Base-by-base conservation (phyloP, 768 basidiomycete species). In the Panellus pusillus region DNA sequence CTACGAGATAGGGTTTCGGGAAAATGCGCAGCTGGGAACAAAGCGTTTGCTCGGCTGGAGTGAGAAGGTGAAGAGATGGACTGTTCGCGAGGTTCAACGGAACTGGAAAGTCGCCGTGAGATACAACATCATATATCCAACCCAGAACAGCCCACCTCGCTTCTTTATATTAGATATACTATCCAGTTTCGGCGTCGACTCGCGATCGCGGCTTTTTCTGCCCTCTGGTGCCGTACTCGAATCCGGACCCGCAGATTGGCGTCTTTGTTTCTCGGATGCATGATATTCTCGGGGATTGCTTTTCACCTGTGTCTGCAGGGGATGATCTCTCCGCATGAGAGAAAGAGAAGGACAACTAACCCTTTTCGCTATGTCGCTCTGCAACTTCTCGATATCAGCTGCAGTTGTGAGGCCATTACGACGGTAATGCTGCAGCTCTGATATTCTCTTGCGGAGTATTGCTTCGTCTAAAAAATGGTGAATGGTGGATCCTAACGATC, bases 1-100 rank as follows among this genome's bases (percentile, higher is more conserved):
- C 91, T 55, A 90, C 84, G 47, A 99, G 84, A 68, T 97, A 99
- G 1, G 97, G 93, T 65, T 93, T 92, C 0, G 97, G 96, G 17
- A 97, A 79, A 53, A 99, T 93, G 6, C 94, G 88, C 28, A 98
- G 79, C 50, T 83, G 79, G 2, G 93, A 90, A 67, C 97, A 98
- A 18, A 98, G 83, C 0, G 79, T 75, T 68, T 94, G 92, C 71
- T 99, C 96, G 27, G 84, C 86, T 11, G 85, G 79, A 1, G 92
- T 90, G 61, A 99, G 88, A 9, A 99, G 80, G 65, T 98, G 91
- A 6, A 98, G 74, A 0, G 89, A 91, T 0, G 90, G 87, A 59
- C 91, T 88, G 66, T 94, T 93, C 31, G 94, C 87, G 53, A 98
- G 81, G 66, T 96, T 95, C 63, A 97, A 84, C 3, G 93, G 89